Base-by-base conservation (phyloP, 768 basidiomycete genomes). In the Naganishia vaughanmartiniae region DNA sequence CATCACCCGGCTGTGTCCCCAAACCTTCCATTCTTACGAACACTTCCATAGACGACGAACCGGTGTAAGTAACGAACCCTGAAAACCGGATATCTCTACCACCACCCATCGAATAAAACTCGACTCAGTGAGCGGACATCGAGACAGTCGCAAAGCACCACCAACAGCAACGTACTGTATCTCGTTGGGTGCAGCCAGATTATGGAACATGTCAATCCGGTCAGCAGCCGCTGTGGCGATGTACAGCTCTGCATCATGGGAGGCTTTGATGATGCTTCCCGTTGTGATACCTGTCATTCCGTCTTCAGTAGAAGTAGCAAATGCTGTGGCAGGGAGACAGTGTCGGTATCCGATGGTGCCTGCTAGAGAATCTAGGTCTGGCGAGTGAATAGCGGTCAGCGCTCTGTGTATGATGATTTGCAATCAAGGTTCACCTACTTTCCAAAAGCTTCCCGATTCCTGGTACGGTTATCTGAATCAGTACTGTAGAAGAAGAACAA, bases 171-270 rank as follows among this genome's bases (percentile, higher is more conserved):
- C 77, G 42, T 39, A 78, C 77, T 77, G 67, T 1, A 79, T 74
- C 63, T 80, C 76, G 54, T 75, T 76, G 24, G 60, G 60, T 6
- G 71, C 75, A 67, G 67, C 75, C 75, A 51, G 80, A 72, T 73
- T 69, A 1, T 77, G 72, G 39, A 82, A 76, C 75, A 82, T 77
- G 65, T 82, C 81, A 10, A 82, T 67, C 54, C 90, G 82, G 76
- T 93, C 90, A 2, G 91, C 91, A 7, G 88, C 87, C 42, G 91
- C 91, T 1, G 91, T 92, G 15, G 91, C 91, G 73, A 92, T 85
- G 73, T 92, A 92, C 74, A 91, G 88, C 0, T 89, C 89, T 30
- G 85, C 84, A 60, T 89, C 85, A 26, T 86, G 82, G 3, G 75
- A 89, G 83, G 65, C 83, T 82, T 48, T 86, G 86, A 78, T 75